A percentile compares a stretch with the other conserved stretches of the same genome.
phyloP scores from a whole-genome alignment of 768 basidiomycete species.

The Chlorophyllum brunneum region DNA sequence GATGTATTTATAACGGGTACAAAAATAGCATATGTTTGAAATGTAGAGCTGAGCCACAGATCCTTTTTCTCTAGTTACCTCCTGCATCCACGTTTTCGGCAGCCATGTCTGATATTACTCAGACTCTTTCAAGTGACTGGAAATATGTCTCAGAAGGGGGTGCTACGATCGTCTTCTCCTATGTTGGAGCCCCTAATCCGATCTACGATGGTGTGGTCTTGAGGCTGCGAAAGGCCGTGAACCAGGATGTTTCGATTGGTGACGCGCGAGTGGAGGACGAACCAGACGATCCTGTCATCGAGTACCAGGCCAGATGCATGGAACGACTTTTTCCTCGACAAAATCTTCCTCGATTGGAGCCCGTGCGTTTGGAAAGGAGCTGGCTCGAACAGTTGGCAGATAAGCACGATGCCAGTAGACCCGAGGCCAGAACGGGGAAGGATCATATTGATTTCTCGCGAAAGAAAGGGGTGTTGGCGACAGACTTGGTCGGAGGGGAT shows the following conservation, averaged over 20 bases:
- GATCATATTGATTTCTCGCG: conserved; percentile 57
- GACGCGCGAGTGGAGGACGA: conserved; percentile 19
- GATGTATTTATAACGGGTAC: too few relatives aligned
- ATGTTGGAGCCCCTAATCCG: conserved; percentile 51
- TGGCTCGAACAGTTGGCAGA: conserved; percentile 62
- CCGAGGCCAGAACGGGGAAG: conserved; percentile 46
- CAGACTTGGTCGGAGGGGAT: conserved; percentile 68
- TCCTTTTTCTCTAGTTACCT: too few relatives aligned
- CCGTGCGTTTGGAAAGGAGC: conserved; percentile 39
- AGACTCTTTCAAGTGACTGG: conserved; percentile 58
- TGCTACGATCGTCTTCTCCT: conserved; percentile 85
- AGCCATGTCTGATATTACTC: conserved; percentile 24
- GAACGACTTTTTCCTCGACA: conserved; percentile 56
- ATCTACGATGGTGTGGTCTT: conserved; percentile 64
- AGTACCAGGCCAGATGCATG: conserved; percentile 66
- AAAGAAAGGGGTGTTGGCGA: conserved; percentile 66
- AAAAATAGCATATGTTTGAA: too few relatives aligned
- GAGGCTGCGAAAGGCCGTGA: conserved; percentile 62
- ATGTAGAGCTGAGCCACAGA: too few relatives aligned
- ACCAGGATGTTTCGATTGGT: neutral
- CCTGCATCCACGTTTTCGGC: too few relatives aligned
- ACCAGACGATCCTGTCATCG: conserved; percentile 34
- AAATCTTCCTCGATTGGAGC: conserved; percentile 55
- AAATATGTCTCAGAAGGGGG: conserved; percentile 90
- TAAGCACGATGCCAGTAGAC: conserved; percentile 47